Conservation (phyloP, 202 grass and related monocot genomes). For the Zizania palustris region DNA sequence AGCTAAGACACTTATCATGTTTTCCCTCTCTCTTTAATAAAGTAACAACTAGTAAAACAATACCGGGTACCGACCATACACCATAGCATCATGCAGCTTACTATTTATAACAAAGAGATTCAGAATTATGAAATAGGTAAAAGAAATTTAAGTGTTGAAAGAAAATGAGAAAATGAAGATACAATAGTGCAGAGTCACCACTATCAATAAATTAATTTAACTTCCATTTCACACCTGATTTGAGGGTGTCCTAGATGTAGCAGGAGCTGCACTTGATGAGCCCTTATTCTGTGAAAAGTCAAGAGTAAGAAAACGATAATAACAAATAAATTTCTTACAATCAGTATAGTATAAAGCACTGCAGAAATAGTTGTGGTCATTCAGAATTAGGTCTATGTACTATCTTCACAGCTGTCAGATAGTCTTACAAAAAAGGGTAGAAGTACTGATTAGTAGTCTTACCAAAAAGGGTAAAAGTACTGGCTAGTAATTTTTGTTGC, state of each 20-base stretch:
- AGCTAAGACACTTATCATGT: background rate
- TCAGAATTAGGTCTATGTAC: conserved; percentile 17
- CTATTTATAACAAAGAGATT: background rate
- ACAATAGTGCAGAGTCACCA: conserved; percentile 1
- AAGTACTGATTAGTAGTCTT: too few relatives aligned
- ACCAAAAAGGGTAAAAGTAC: background rate
- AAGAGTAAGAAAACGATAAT: conserved; percentile 26
- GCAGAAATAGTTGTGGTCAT: background rate
- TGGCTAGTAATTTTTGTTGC: background rate
- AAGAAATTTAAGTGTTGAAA: background rate
- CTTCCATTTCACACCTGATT: conserved; percentile 54
- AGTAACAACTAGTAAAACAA: conserved; percentile 25
- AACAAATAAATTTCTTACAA: conserved; percentile 18
- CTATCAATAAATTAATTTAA: conserved; percentile 7
- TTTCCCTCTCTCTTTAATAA: background rate
- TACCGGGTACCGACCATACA: background rate
- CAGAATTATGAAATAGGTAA: background rate
- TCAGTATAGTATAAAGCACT: conserved; percentile 9
- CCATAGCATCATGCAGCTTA: background rate
- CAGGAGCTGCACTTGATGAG: conserved; percentile 66
- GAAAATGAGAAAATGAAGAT: background rate
- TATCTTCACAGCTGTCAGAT: background rate
- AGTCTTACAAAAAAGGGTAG: too few relatives aligned
- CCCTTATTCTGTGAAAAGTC: conserved; percentile 64
- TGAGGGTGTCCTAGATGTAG: conserved; percentile 47